A percentile compares a stretch with the other conserved stretches of the same genome.
Conservation (phyloP, 2,329 filamentous ascomycete species). For the Acrodontium crateriforme region DNA sequence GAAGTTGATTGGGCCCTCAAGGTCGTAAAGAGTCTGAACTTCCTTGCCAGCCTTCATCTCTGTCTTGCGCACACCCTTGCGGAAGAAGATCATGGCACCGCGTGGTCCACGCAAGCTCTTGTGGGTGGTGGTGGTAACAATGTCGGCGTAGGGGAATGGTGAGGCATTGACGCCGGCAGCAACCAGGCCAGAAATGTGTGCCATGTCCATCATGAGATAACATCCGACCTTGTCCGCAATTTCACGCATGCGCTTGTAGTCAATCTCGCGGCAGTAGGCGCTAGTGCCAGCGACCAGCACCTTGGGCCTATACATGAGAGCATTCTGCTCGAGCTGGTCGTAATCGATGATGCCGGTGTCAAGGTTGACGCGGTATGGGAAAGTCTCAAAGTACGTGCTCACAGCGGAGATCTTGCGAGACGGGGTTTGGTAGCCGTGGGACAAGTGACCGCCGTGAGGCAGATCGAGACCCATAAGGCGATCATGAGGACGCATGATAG, state of each 20-base stretch:
- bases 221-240: slow-evolving; percentile 88
- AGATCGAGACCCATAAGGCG: slow-evolving; percentile 94
- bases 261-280: slow-evolving; percentile 94
- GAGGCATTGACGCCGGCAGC: slow-evolving; percentile 86
- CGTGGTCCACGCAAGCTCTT: slow-evolving; percentile 96
- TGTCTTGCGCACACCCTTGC: slow-evolving; percentile 82
- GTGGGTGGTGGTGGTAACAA: slow-evolving; percentile 97
- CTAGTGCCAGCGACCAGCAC: slow-evolving; percentile 92
- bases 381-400: slow-evolving; percentile 98
- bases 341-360: slow-evolving; percentile 96
- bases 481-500: slow-evolving; percentile 82
- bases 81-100: slow-evolving; percentile 99
- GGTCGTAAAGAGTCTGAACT: slow-evolving; percentile 60
- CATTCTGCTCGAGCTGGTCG: slow-evolving; percentile 79
- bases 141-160: slow-evolving; percentile 83
- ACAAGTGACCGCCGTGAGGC: slow-evolving; percentile 89
- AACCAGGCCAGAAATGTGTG: slow-evolving; percentile 93
- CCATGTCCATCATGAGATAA: slow-evolving; percentile 95
- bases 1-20: slow-evolving; percentile 94
- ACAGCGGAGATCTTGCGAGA: slow-evolving; percentile 75
- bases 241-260: slow-evolving; percentile 91
- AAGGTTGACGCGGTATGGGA: slow-evolving; percentile 84
- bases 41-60: slow-evolving; percentile 86
- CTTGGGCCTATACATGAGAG: slow-evolving; percentile 86
- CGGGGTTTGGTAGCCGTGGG: slow-evolving; percentile 93